A percentile compares a stretch with the other conserved stretches of the same genome.
Conservation (phyloP, 176 grass and related monocot genomes). For the Eragrostis nindensis region DNA sequence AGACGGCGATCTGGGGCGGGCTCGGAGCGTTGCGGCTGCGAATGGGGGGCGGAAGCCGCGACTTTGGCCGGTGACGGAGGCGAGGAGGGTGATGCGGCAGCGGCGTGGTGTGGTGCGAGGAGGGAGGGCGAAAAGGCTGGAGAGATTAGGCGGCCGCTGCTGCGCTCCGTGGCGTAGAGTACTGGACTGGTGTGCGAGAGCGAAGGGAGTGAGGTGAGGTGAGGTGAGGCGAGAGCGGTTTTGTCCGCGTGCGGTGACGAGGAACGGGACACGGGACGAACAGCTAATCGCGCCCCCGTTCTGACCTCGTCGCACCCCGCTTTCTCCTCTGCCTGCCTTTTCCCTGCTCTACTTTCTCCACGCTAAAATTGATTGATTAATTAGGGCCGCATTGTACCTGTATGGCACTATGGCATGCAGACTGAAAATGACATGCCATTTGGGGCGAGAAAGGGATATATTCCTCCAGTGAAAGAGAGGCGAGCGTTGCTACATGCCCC, state of each 20-base stretch:
- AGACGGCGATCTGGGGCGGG: constrained; percentile 38
- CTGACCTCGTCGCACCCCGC: constrained; percentile 4
- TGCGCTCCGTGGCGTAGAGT: constrained; percentile 15
- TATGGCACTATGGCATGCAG: constrained; percentile 22
- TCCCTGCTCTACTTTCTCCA: background rate
- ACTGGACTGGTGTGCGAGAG: constrained; percentile 16
- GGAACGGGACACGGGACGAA: constrained; percentile 37
- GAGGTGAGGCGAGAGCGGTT: constrained; percentile 39
- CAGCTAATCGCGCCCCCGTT: constrained; percentile 38
- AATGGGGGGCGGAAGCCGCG: background rate
- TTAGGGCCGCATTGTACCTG: constrained; percentile 9
- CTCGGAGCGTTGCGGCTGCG: background rate
- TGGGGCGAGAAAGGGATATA: constrained; percentile 23
- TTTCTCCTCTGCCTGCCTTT: background rate
- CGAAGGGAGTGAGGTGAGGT: constrained; percentile 35
- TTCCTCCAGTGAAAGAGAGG: background rate
- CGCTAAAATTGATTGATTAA: background rate
- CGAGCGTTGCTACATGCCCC: background rate
- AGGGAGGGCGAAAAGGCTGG: background rate
- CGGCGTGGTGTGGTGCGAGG: constrained; percentile 9
- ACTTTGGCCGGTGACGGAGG: background rate
- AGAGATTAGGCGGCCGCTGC: constrained; percentile 42
- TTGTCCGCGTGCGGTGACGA: constrained; percentile 45
- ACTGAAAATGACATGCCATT: constrained; percentile 25
- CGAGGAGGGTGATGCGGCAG: background rate